Evolutionary conservation across 139 green algal genomes (phyloP), one percentile per base, ranked within the genome.

Genomic region (Diplosphaera chodatii): DNA sequence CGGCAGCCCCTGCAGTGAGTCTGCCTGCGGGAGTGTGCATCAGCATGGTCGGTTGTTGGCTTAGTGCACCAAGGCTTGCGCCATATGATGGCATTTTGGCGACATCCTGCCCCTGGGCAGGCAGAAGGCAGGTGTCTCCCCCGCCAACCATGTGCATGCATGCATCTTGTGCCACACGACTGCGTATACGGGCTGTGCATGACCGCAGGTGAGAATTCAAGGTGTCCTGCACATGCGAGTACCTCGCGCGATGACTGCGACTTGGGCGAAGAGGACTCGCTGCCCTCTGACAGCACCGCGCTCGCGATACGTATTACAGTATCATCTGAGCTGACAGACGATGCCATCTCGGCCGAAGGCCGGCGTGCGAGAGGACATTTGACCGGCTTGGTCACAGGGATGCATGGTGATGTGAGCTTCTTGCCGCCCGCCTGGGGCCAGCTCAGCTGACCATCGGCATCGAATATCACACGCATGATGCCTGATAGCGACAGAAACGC

Each of bases 1-100:
- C 2, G 84, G 84, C 41, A 89, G 82, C 3, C 48, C 48, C 48
- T 59, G 48, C 48, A 18, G 48, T 18, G 25, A 3, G 3, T 59
- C 48, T 25, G 48, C 13, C 48, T 10, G 13, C n/a, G n/a, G n/a
- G n/a, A n/a, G n/a, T n/a, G n/a, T n/a, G n/a, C n/a, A n/a, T n/a
- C n/a, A n/a, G n/a, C n/a, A n/a, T n/a, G n/a, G n/a, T n/a, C n/a
- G n/a, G n/a, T n/a, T n/a, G n/a, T n/a, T n/a, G n/a, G n/a, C n/a
- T n/a, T n/a, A n/a, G n/a, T n/a, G n/a, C n/a, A n/a, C n/a, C n/a
- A n/a, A n/a, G n/a, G n/a, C n/a, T n/a, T n/a, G n/a, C n/a, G n/a
- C n/a, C n/a, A n/a, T n/a, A 21, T 48, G 37, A 48, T 48, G 37
- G 37, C 13, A 21, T 48, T 48, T 48, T 48, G 37, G n/a, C n/a